Conservation (phyloP, 768 basidiomycete species). For the Podaxis mareebaensis region DNA sequence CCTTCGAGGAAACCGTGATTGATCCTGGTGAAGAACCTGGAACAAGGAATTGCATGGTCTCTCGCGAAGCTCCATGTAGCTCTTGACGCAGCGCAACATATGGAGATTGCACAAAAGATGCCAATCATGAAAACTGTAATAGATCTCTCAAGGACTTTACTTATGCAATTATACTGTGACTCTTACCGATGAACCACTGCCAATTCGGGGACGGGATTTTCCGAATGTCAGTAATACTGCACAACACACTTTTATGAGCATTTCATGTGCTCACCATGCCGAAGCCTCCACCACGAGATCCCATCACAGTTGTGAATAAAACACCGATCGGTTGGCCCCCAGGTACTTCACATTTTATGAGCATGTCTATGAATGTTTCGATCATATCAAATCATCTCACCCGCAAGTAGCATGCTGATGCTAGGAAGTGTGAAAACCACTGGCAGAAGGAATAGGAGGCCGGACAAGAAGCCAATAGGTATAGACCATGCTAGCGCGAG, state of each 20-base stretch:
- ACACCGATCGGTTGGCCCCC: slow-evolving; percentile 66
- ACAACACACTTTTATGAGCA: slow-evolving; percentile 12
- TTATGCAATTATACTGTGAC: not conserved
- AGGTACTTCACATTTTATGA: slow-evolving; percentile 37
- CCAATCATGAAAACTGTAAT: slow-evolving; percentile 50
- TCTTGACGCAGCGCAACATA: slow-evolving; percentile 65
- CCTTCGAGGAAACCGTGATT: slow-evolving; percentile 34
- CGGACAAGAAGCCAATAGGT: slow-evolving; percentile 51
- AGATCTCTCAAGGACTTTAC: not conserved
- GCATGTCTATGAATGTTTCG: not conserved
- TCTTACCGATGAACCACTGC: slow-evolving; percentile 20
- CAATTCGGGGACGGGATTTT: slow-evolving; percentile 23
- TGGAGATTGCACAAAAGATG: slow-evolving; percentile 66
- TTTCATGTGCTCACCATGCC: slow-evolving; percentile 45
- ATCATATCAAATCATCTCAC: slow-evolving; percentile 28
- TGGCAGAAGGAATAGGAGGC: slow-evolving; percentile 58
- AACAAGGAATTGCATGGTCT: slow-evolving; percentile 63
- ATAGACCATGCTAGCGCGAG: slow-evolving; percentile 54
- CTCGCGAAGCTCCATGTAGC: slow-evolving; percentile 74
- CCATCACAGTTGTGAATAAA: slow-evolving; percentile 63
- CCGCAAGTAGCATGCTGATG: slow-evolving; percentile 49
- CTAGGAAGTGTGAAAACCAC: slow-evolving; percentile 68
- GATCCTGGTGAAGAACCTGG: slow-evolving; percentile 47
- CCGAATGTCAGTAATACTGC: not conserved
- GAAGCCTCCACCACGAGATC: slow-evolving; percentile 60